phyloP scores from a whole-genome alignment of 2,329 filamentous ascomycete genomes.

The Colletotrichum lupini region DNA sequence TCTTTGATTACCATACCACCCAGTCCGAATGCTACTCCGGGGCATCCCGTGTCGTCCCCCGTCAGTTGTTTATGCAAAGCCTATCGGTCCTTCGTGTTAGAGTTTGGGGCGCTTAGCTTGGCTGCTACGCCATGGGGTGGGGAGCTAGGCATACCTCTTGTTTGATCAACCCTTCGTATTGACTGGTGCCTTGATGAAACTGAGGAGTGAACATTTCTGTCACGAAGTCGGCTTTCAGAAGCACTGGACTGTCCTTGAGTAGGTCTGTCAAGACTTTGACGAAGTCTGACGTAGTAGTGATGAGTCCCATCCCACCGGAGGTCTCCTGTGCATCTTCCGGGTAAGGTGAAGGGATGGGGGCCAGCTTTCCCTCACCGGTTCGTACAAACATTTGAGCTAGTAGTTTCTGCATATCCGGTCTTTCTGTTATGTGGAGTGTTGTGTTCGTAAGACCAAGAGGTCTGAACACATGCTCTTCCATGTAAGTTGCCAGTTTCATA shows the following conservation, averaged over 20 bases:
- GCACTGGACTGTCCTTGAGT: too few relatives aligned
- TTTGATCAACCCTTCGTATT: conserved; percentile 3
- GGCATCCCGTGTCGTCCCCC: conserved; percentile 2
- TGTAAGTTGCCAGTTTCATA: not conserved
- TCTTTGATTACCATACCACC: not conserved
- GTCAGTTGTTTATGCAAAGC: conserved; percentile 4
- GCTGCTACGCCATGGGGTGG: not conserved
- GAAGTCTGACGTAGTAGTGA: not conserved
- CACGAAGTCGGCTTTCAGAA: too few relatives aligned
- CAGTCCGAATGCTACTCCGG: not conserved
- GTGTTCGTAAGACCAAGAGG: too few relatives aligned
- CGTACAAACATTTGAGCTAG: too few relatives aligned
- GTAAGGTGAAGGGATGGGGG: not conserved
- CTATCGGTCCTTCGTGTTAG: not conserved
- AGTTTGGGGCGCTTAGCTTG: not conserved
- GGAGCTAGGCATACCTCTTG: not conserved
- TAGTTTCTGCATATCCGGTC: too few relatives aligned
- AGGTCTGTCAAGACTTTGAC: not conserved
- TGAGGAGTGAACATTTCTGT: not conserved
- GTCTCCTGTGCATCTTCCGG: not conserved
- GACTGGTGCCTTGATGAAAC: not conserved
- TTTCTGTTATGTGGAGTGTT: too few relatives aligned
- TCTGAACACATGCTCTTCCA: not conserved
- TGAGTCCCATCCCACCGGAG: conserved; percentile 2
- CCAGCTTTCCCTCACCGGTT: too few relatives aligned